Base-by-base conservation (phyloP, 805 yeast species). In the Monosporozyma siamensis region DNA sequence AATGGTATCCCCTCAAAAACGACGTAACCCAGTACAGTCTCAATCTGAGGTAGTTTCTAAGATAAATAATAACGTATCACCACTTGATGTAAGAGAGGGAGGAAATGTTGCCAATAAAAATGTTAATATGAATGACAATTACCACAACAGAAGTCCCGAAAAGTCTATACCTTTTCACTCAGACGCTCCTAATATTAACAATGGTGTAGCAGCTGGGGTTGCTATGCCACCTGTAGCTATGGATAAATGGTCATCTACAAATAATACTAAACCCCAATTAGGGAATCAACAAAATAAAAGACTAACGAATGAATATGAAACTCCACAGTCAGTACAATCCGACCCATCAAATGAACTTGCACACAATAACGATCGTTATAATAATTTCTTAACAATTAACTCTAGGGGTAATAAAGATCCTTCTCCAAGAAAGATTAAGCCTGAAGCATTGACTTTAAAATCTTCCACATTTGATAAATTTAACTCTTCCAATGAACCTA, bases 401-500 rank as follows among this genome's bases (percentile, higher is more conserved):
- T 14, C 35, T 9, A 18, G n/a, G 14, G 18, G 23, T 10, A 20
- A 7, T 30, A 30, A 30, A 14, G 34, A 32, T 18, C 35, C 27
- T 18, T 39, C 37, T 15, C 27, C 32, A 34, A 29, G 43, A 14
- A 25, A 31, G 21, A 12, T 8, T 24, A 32, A 37, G 23, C 22
- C 29, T 34, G 24, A 44, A 35, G 40, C 41, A 25, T 37, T 48
- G 27, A 38, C 46, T 24, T 40, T 46, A 6, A 21, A 36, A 22
- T 40, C 44, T 18, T 46, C 51, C 10, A 46, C 40, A 22, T 46
- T 42, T 24, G 44, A 42, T 23, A 38, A 44, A 23, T 24, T 38
- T 26, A 26, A 11, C 23, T 25, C 32, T 3, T 18, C n/a, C 8
- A 34, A 3, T 18, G 14, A 20, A 2, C n/a, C 35, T 7, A 32